Percentiles rank a stretch among this genome's conserved stretches.
Conservation (phyloP, 2,329 filamentous ascomycete species). For the Pezicula rhizophila region DNA sequence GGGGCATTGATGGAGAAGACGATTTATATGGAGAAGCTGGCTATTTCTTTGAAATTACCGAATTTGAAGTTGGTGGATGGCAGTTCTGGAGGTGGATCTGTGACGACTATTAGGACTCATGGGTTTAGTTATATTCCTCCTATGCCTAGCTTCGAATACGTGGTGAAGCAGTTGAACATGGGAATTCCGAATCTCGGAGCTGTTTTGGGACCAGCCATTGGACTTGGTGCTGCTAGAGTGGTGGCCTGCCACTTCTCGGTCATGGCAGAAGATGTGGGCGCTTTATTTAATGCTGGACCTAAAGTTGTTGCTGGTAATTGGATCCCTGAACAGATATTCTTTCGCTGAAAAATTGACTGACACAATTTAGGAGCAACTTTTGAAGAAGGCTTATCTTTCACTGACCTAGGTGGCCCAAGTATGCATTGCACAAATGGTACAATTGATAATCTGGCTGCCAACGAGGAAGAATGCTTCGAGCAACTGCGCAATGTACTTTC, state of each 20-base stretch:
- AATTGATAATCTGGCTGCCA: conserved; percentile 56
- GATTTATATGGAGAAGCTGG: conserved; percentile 56
- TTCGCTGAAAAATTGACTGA: neutral
- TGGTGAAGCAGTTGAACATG: conserved; percentile 52
- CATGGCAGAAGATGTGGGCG: conserved; percentile 58
- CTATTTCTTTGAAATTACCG: conserved; percentile 48
- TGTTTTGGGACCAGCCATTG: conserved; percentile 57
- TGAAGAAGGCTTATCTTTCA: conserved; percentile 53
- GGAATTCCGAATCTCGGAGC: conserved; percentile 61
- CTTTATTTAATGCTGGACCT: conserved; percentile 58
- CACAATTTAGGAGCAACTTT: conserved; percentile 45
- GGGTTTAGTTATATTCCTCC: conserved; percentile 57
- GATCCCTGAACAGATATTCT: neutral
- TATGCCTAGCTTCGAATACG: conserved; percentile 45
- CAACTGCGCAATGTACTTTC: conserved; percentile 51
- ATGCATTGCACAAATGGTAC: conserved; percentile 62
- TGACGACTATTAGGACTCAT: conserved; percentile 49
- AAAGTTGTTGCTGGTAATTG: conserved; percentile 46
- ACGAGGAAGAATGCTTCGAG: conserved; percentile 56
- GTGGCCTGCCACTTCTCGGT: conserved; percentile 59
- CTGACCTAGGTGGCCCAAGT: conserved; percentile 52
- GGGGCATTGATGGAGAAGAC: conserved; percentile 52
- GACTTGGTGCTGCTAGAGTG: conserved; percentile 55
- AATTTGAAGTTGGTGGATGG: conserved; percentile 61
- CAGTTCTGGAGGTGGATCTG: conserved; percentile 54